These are phyloP conservation scores for Vigna trinervia DNA, from an alignment of 306 rosid genomes.

Conservation along the genomic window DNA sequence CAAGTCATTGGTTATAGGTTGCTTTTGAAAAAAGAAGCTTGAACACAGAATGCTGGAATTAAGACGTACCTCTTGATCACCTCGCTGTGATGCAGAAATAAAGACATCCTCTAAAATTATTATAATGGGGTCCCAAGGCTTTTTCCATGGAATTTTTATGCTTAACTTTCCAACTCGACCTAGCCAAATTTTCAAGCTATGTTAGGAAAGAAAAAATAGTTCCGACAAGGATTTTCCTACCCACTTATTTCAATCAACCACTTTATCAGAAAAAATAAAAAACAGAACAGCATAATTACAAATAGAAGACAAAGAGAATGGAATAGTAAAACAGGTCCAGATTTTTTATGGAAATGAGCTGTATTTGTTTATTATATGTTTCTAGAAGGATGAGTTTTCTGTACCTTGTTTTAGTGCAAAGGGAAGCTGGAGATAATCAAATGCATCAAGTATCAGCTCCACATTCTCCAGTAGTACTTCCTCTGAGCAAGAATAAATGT, in stretches of 20 bases:
- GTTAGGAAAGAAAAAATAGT: constrained; percentile 33
- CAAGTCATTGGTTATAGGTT: constrained; percentile 12
- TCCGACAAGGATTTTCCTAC: constrained; percentile 26
- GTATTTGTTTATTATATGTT: constrained; percentile 1
- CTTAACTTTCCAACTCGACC: constrained; percentile 95
- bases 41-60: constrained; percentile 13
- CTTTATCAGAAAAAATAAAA: constrained; percentile 31
- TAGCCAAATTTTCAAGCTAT: constrained; percentile 45
- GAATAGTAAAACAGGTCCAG: background rate
- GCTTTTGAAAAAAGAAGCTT: constrained; percentile 22
- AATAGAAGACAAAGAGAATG: background rate
- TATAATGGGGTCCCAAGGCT: constrained; percentile 91
- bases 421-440: constrained; percentile 93
- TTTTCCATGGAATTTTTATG: constrained; percentile 98
- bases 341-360: constrained; percentile 5
- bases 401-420: constrained; percentile 91
- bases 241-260: constrained; percentile 33
- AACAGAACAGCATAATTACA: background rate
- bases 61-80: constrained; percentile 79
- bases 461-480: constrained; percentile 91
- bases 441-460: constrained; percentile 93
- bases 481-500: constrained; percentile 56
- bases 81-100: constrained; percentile 84
- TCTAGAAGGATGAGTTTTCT: constrained; percentile 24
- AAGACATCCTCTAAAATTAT: constrained; percentile 81